Base-by-base conservation (phyloP, 2,329 filamentous ascomycete species). In the Trichoderma koningiopsis region DNA sequence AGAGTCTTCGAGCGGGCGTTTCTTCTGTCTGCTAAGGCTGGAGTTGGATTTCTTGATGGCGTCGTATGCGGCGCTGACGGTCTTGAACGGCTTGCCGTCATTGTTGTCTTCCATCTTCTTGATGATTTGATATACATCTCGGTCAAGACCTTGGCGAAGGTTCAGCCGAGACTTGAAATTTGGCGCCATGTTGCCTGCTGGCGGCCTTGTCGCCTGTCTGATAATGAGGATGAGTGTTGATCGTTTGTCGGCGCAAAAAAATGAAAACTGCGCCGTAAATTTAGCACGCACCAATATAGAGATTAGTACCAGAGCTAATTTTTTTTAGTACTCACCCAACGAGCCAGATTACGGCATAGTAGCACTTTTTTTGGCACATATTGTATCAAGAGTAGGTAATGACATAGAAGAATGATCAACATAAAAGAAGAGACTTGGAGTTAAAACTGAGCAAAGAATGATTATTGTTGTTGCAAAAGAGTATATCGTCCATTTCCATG, bases 21-120 rank as follows among this genome's bases (percentile, higher is more conserved):
- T 97, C 49, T 93, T 93, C 73, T 92, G 89, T 27, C 96, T 86
- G 72, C 92, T 93, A 27, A 98, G 81, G 73, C 91, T 94, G 0
- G 94, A 97, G 78, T 97, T 97, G 16, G 94, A 97, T 62, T 84
- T 83, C 74, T 94, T 92, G 71, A 98, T 93, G 70, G 87, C 88
- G 49, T 94, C 90, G 77, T 96, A 97, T 1, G 96, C 86, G 2
- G 83, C 80, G 2, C 85, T 80, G 4, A 91, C 83, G 1, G 87
- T 89, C 35, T 77, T 78, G 73, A 81, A 79, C 10, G 75, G 76
- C 35, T 83, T 83, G 59, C 84, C 84, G 59, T 85, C 81, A 62
- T 87, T 86, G 63, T 90, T 87, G 70, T 93, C 91, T 67, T 92
- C 86, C 65, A 95, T 84, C 78, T 93, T 96, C 72, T 88, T 88